Conservation (phyloP, 768 basidiomycete genomes). For the Collybia nuda region DNA sequence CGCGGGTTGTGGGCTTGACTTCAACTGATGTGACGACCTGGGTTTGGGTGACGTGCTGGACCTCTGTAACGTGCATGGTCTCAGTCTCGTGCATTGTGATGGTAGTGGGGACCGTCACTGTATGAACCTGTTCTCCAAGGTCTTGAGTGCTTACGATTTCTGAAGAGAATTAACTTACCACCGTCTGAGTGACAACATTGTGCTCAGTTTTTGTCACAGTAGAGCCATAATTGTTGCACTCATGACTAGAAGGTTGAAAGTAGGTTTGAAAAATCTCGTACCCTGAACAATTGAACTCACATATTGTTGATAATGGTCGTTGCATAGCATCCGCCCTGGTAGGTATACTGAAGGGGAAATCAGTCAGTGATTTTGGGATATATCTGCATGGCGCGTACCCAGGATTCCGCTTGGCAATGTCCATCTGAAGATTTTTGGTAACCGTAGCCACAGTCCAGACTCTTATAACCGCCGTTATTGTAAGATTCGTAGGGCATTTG, state of each 20-base stretch:
- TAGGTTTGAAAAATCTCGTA: conserved; percentile 4
- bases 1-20: conserved; percentile 60
- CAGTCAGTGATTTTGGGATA: conserved; percentile 1
- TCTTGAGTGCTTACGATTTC: conserved; percentile 2
- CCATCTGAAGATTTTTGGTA: conserved; percentile 57
- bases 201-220: conserved; percentile 38
- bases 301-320: conserved; percentile 57
- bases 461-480: conserved; percentile 62
- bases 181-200: conserved; percentile 29
- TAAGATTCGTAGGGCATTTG: conserved; percentile 62
- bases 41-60: conserved; percentile 41
- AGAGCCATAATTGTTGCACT: conserved; percentile 23
- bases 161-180: conserved; percentile 13
- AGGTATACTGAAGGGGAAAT: conserved; percentile 29
- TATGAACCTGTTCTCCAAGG: conserved; percentile 11
- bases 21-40: conserved; percentile 51
- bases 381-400: conserved; percentile 42
- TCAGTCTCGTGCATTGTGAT: conserved; percentile 37
- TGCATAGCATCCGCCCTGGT: conserved; percentile 57
- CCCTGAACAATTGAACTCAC: conserved; percentile 7
- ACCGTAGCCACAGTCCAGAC: conserved; percentile 71
- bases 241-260: conserved; percentile 11
- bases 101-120: conserved; percentile 41
- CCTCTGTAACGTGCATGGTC: conserved; percentile 32
- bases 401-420: conserved; percentile 51